These are phyloP conservation scores for Talaromyces sp. DNA, from an alignment of 2,329 filamentous ascomycete species.

Conservation along the genomic window DNA sequence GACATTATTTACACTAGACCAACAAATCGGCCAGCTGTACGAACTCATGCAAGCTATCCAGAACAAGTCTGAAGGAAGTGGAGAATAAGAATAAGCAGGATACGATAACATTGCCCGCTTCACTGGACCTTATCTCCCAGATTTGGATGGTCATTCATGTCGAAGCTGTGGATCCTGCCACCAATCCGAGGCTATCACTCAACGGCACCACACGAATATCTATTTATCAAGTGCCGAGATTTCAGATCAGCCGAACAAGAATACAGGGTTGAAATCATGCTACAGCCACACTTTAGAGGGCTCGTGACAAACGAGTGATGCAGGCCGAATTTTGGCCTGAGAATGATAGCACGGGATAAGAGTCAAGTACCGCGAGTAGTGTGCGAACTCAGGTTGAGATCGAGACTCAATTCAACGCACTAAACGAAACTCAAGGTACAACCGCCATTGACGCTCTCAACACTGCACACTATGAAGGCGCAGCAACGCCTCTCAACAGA, in stretches of 20 bases:
- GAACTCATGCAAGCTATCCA: conserved; percentile 78
- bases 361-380: too few species aligned
- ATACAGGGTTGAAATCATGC: not conserved
- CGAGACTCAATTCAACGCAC: too few species aligned
- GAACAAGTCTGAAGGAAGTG: conserved; percentile 15
- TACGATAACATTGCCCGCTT: not conserved
- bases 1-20: conserved; percentile 64
- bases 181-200: not conserved
- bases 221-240: not conserved
- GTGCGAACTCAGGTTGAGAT: too few species aligned
- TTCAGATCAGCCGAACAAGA: not conserved
- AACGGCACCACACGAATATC: not conserved
- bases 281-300: not conserved
- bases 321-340: not conserved
- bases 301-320: not conserved
- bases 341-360: too few species aligned
- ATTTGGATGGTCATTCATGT: not conserved
- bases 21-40: conserved; percentile 90
- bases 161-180: not conserved
- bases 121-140: not conserved
- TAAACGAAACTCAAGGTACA: too few species aligned
- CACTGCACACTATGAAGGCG: too few species aligned
- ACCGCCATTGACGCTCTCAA: too few species aligned
- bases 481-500: too few species aligned
- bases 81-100: conserved; percentile 11